phyloP scores from a whole-genome alignment of 306 rosid species.

The Vigna unguiculata region DNA sequence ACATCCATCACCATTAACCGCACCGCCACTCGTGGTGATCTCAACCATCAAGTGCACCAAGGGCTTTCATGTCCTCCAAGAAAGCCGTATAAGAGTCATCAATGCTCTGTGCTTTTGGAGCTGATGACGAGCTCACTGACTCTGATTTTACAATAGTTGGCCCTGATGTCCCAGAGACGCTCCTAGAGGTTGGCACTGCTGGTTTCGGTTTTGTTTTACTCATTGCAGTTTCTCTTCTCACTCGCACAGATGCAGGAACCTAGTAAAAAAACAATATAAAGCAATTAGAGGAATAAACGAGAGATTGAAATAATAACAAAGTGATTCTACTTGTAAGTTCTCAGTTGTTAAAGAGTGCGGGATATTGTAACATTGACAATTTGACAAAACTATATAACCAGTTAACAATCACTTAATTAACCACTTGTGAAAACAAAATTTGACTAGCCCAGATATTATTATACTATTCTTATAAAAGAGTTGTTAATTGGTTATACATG shows the following conservation, averaged over 20 bases:
- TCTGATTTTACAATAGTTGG: slow-evolving; percentile 60
- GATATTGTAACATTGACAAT: neutral
- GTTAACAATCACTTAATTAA: too few species aligned
- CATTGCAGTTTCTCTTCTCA: slow-evolving; percentile 78
- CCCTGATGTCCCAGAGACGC: slow-evolving; percentile 49
- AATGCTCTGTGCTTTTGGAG: slow-evolving; percentile 69
- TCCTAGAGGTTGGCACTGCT: slow-evolving; percentile 52
- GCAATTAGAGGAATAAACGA: slow-evolving; percentile 3
- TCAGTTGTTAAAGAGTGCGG: neutral
- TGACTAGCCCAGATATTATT: too few species aligned
- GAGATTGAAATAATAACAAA: slow-evolving; percentile 5
- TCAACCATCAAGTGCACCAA: slow-evolving; percentile 88
- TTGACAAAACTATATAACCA: too few species aligned
- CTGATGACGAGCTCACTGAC: slow-evolving; percentile 61
- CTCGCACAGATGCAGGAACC: slow-evolving; percentile 97
- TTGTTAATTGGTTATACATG: too few species aligned
- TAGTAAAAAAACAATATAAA: slow-evolving; percentile 44
- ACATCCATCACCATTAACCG: slow-evolving; percentile 7
- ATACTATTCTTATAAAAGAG: too few species aligned
- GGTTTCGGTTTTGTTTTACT: slow-evolving; percentile 74
- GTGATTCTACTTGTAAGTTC: slow-evolving; percentile 7
- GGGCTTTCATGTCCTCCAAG: slow-evolving; percentile 87
- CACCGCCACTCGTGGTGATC: slow-evolving; percentile 25
- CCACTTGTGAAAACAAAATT: too few species aligned
- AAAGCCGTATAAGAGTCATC: slow-evolving; percentile 79